These are phyloP conservation scores for Hypoxylon rubiginosum DNA, from an alignment of 2,329 filamentous ascomycete species.

Conservation along the genomic window DNA sequence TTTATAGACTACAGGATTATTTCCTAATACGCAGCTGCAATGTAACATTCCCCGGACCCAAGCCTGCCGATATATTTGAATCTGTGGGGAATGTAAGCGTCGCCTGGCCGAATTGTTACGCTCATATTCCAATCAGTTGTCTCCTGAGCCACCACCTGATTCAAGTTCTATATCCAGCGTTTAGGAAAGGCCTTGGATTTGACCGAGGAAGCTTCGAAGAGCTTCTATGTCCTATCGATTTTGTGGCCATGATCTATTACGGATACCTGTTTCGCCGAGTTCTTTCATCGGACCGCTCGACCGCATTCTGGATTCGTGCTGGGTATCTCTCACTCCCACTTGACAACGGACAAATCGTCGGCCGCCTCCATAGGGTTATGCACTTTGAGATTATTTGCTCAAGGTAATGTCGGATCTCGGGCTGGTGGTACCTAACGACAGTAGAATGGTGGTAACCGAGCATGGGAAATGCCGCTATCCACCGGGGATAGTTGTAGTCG, in stretches of 20 bases:
- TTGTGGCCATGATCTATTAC: constrained; percentile 3
- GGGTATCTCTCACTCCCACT: not conserved
- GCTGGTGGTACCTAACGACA: constrained; percentile 24
- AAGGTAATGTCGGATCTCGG: constrained; percentile 19
- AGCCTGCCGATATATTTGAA: constrained; percentile 26
- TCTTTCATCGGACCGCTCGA: constrained; percentile 23
- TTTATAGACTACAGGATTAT: constrained; percentile 16
- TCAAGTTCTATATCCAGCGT: constrained; percentile 22
- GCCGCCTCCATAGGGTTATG: not conserved
- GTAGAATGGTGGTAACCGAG: constrained; percentile 16
- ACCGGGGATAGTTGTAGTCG: constrained; percentile 20
- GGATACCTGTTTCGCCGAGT: constrained; percentile 18
- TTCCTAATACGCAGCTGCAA: constrained; percentile 18
- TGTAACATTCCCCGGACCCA: constrained; percentile 40
- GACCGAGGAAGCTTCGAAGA: constrained; percentile 24
- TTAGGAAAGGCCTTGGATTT: constrained; percentile 16
- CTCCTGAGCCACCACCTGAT: constrained; percentile 24
- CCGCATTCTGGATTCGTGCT: constrained; percentile 14
- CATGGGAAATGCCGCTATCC: constrained; percentile 32
- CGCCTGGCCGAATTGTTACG: constrained; percentile 6
- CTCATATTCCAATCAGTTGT: constrained; percentile 28
- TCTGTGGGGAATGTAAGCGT: constrained; percentile 19
- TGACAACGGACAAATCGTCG: constrained; percentile 7
- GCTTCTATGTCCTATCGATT: constrained; percentile 9
- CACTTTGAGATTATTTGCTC: constrained; percentile 30